Base-by-base conservation (phyloP, 495 filamentous ascomycete species). In the Hypoxylon fuscum region DNA sequence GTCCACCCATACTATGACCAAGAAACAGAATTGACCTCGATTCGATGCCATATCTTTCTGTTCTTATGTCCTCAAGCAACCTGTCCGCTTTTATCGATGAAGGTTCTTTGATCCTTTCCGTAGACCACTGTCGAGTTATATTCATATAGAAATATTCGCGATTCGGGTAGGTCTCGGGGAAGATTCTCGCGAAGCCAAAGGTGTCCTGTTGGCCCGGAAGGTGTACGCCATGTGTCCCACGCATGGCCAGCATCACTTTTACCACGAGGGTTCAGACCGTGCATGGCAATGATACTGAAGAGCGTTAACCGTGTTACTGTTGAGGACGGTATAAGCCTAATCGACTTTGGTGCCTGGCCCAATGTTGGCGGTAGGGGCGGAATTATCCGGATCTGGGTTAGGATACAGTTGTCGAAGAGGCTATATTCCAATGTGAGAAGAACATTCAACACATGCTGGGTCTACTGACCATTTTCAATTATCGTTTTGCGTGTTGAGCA, bases 121-220 rank as follows among this genome's bases (percentile, higher is more conserved):
- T 64, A 72, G 3, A 66, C 52, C 3, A 49, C 59, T 1, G 41
- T 68, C 0, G 71, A 58, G 48, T 71, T 65, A 49, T 73, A 73
- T 23, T 62, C 40, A 41, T 69, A 73, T 14, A 71, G 54, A 35
- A 69, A 71, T 46, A 73, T 69, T 27, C 66, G 59, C 9, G 68
- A 58, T 12, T 69, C 47, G 50, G 68, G 71, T 12, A 69, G 11
- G 25, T 12, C 8, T 41, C 49, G 29, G 31, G 71, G 71, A 9
- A 74, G 69, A 27, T 66, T 58, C 40, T 74, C 66, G 18, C 64
- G 55, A 47, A 74, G 71, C 69, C 71, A 74, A 4, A 73, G 69
- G 20, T 45, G 62, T 32, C 69, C 55, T 43, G 48, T 18, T 7
- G 23, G 40, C 5, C 64, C 64, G 1, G 37, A 10, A 15, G 70